Evolutionary conservation across 768 basidiomycete genomes (phyloP).

Genomic region (Lactarius quietus): DNA sequence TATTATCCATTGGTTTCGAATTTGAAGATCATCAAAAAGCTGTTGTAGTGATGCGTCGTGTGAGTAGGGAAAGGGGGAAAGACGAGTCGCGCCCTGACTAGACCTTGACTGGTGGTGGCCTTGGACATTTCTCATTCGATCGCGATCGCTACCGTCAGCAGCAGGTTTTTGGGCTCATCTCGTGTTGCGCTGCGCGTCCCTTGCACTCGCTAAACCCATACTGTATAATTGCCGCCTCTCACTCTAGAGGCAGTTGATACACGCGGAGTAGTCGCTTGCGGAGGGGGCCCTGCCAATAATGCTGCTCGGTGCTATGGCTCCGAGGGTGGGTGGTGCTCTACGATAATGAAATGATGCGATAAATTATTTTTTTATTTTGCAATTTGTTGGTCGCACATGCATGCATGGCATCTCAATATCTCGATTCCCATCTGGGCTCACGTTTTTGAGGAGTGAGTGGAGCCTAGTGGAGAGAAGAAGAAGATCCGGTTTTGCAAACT

Average conservation of each 20-base stretch:
- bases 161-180: background rate
- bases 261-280: background rate
- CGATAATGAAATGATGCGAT: too few species aligned
- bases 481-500: background rate
- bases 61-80: too few species aligned
- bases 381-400: background rate
- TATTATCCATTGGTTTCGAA: constrained; percentile 10
- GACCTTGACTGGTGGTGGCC: background rate
- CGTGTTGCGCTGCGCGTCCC: background rate
- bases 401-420: background rate
- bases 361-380: too few species aligned
- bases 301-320: too few species aligned
- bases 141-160: background rate
- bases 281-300: background rate
- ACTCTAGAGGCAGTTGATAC: background rate
- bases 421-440: background rate
- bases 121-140: too few species aligned
- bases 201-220: background rate
- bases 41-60: background rate
- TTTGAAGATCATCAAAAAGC: constrained; percentile 12
- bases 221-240: background rate
- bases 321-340: too few species aligned
- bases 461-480: too few species aligned
- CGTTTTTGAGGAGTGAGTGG: too few species aligned
- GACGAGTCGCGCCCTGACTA: too few species aligned